A percentile compares a stretch with the other conserved stretches of the same genome.
phyloP scores from a whole-genome alignment of 1,284 basidiomycete species.

The Sanguinoderma infundibulare region DNA sequence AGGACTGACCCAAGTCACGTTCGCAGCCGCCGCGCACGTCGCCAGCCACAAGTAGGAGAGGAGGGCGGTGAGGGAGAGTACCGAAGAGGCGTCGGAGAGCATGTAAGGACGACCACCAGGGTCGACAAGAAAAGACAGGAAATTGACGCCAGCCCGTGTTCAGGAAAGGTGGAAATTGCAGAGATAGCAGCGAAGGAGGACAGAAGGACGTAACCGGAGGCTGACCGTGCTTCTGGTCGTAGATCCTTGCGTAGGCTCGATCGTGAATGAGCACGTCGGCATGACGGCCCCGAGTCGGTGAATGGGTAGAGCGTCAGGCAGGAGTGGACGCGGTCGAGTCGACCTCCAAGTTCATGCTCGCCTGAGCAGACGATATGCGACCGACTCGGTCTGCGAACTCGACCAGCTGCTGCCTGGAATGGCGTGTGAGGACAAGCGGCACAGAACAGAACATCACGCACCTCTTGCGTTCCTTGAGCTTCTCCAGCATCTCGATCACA shows the following conservation, averaged over 20 bases:
- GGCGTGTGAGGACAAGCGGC: background rate
- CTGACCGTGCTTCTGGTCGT: background rate
- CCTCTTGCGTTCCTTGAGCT: slow-evolving; percentile 62
- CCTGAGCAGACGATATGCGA: slow-evolving; percentile 28
- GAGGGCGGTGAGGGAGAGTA: slow-evolving; percentile 14
- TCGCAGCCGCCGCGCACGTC: slow-evolving; percentile 4
- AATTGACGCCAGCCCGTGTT: slow-evolving; percentile 4
- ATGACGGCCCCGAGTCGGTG: background rate
- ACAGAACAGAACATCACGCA: slow-evolving; percentile 31
- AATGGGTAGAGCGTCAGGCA: slow-evolving; percentile 4
- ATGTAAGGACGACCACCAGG: slow-evolving; percentile 5
- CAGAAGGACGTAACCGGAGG: no score
- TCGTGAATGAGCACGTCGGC: background rate
- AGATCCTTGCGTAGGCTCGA: background rate
- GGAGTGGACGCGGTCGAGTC: slow-evolving; percentile 61
- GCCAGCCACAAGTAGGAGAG: slow-evolving; percentile 7
- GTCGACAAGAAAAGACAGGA: background rate
- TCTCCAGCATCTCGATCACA: slow-evolving; percentile 65
- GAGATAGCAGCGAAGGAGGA: background rate
- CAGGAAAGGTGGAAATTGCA: slow-evolving; percentile 12
- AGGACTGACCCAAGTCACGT: slow-evolving; percentile 36
- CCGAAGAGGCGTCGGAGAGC: slow-evolving; percentile 16
- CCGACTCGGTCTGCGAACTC: slow-evolving; percentile 42
- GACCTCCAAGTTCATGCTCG: slow-evolving; percentile 47
- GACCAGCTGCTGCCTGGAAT: slow-evolving; percentile 43